Percentiles rank a stretch among this genome's conserved stretches.
Evolutionary conservation across 1,284 basidiomycete species (phyloP).

Genomic region (Inonotus hispidus): DNA sequence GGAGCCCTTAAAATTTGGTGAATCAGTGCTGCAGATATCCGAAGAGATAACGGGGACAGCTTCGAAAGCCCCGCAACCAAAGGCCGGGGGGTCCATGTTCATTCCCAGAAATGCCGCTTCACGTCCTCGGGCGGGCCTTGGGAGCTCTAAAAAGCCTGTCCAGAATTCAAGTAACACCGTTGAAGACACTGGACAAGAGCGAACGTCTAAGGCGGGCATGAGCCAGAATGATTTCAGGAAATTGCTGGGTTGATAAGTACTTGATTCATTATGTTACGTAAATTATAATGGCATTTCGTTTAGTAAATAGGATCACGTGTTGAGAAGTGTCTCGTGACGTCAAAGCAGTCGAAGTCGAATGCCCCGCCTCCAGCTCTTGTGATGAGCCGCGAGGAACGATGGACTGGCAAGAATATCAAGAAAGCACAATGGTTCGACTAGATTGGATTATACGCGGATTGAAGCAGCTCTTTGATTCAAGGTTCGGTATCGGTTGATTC

Average conservation of each 20-base stretch:
- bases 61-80: constrained; percentile 30
- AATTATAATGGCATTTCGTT: not conserved
- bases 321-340: not conserved
- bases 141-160: constrained; percentile 26
- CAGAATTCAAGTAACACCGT: not conserved
- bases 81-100: constrained; percentile 44
- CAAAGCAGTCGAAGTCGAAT: no score
- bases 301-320: not conserved
- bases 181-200: constrained; percentile 33
- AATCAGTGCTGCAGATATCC: constrained; percentile 46
- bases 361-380: no score
- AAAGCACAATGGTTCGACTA: constrained; percentile 60
- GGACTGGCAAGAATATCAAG: constrained; percentile 36
- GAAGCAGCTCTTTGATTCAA: constrained; percentile 66
- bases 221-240: constrained; percentile 79
- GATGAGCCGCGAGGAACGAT: no score
- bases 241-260: constrained; percentile 57
- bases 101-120: constrained; percentile 59
- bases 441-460: constrained; percentile 73
- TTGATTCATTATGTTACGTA: not conserved
- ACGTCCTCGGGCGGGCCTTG: constrained; percentile 64
- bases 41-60: constrained; percentile 42
- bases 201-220: constrained; percentile 35
- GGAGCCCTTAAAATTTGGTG: constrained; percentile 66
- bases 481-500: constrained; percentile 30